Evolutionary conservation across 2,329 filamentous ascomycete species (phyloP).

Genomic region (Paramyrothecium roridum): DNA sequence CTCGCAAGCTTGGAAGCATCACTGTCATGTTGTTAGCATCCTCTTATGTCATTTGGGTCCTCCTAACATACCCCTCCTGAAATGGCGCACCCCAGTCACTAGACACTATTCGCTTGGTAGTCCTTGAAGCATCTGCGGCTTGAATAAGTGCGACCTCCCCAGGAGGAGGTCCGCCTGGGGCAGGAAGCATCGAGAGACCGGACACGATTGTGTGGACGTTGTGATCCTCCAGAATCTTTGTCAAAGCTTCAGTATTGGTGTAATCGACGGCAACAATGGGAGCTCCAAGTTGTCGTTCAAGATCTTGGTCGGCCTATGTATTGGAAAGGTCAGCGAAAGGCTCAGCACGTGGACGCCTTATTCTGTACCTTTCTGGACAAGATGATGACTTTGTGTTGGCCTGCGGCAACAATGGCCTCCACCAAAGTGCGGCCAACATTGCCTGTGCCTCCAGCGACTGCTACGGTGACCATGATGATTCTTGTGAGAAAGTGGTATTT

Average conservation of each 20-base stretch:
- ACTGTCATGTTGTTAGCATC: not conserved
- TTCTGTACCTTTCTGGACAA: slow-evolving; percentile 33
- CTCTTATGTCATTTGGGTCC: not conserved
- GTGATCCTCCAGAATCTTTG: slow-evolving; percentile 25
- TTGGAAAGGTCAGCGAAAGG: not conserved
- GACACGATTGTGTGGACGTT: slow-evolving; percentile 43
- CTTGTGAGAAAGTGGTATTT: not conserved
- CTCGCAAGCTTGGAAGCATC: not conserved
- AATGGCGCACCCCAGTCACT: slow-evolving; percentile 2
- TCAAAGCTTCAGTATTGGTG: slow-evolving; percentile 13
- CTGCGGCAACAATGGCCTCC: slow-evolving; percentile 32
- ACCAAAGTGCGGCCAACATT: slow-evolving; percentile 42
- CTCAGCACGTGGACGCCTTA: not conserved
- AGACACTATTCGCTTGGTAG: slow-evolving; percentile 5
- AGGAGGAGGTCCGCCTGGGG: slow-evolving; percentile 16
- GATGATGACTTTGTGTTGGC: slow-evolving; percentile 34
- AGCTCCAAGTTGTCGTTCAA: slow-evolving; percentile 16
- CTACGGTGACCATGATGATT: slow-evolving; percentile 26
- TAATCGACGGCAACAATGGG: slow-evolving; percentile 24
- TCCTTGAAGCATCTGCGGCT: slow-evolving; percentile 28
- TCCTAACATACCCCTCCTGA: slow-evolving; percentile 3
- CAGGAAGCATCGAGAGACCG: slow-evolving; percentile 24
- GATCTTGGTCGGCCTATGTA: slow-evolving; percentile 10
- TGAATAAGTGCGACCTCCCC: slow-evolving; percentile 39
- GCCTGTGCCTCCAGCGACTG: slow-evolving; percentile 44